These are phyloP conservation scores for Penicillium steckii DNA, from an alignment of 495 filamentous ascomycete genomes.

Conservation along the genomic window DNA sequence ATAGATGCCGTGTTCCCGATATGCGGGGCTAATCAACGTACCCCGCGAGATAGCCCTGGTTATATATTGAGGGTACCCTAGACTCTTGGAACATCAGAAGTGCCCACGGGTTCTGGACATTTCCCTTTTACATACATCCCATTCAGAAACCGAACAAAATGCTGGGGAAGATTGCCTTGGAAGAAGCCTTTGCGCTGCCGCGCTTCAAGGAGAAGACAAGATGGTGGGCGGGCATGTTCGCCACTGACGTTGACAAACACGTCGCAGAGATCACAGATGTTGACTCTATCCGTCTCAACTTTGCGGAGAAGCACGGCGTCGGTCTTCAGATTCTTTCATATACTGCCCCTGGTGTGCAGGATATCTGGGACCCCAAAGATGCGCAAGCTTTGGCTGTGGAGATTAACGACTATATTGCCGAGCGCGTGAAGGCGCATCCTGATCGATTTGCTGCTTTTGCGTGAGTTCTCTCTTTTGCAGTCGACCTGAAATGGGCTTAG, in stretches of 20 bases:
- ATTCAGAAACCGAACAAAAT: conserved; percentile 6
- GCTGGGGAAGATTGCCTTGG: conserved; percentile 52
- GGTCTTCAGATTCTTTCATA: conserved; percentile 60
- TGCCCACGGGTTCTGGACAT: too few relatives aligned
- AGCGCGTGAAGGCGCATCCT: conserved; percentile 48
- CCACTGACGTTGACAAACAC: conserved; percentile 43
- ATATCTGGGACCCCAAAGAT: conserved; percentile 48
- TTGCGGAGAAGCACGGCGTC: conserved; percentile 58
- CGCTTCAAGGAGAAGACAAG: conserved; percentile 46
- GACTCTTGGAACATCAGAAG: too few relatives aligned
- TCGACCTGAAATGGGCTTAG: not conserved
- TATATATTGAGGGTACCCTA: too few relatives aligned
- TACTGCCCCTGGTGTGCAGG: conserved; percentile 57
- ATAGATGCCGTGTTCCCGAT: not conserved
- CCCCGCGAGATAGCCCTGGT: too few relatives aligned
- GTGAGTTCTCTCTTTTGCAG: conserved; percentile 11
- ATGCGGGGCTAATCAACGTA: not conserved
- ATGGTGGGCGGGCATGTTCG: conserved; percentile 47
- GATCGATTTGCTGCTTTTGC: conserved; percentile 59
- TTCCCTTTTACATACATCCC: too few relatives aligned
- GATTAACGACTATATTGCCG: conserved; percentile 59
- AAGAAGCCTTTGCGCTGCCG: conserved; percentile 52
- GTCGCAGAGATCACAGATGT: conserved; percentile 49
- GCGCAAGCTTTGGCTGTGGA: conserved; percentile 45
- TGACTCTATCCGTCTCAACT: conserved; percentile 46